These are phyloP conservation scores for Kwoniella newhampshirensis DNA, from an alignment of 768 basidiomycete genomes.

Conservation along the genomic window DNA sequence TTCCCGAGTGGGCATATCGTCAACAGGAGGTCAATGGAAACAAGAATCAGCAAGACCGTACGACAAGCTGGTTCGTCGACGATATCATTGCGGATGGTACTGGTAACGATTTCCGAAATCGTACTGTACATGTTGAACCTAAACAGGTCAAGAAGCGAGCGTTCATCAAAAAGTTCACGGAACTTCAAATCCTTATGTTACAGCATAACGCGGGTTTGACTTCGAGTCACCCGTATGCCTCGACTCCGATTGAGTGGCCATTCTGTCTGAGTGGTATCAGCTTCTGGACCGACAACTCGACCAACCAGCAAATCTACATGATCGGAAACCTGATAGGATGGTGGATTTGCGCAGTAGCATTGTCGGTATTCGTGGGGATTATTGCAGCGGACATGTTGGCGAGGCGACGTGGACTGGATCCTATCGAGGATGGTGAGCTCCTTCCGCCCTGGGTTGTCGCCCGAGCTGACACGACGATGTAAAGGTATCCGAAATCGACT, in stretches of 20 bases:
- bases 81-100: slow-evolving; percentile 71
- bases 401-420: slow-evolving; percentile 75
- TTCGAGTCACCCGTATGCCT: slow-evolving; percentile 96
- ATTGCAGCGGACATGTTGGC: slow-evolving; percentile 86
- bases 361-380: slow-evolving; percentile 86
- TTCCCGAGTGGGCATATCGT: slow-evolving; percentile 96
- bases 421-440: slow-evolving; percentile 80
- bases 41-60: slow-evolving; percentile 79
- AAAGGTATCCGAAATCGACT: slow-evolving; percentile 87
- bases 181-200: slow-evolving; percentile 91
- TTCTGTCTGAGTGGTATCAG: slow-evolving; percentile 94
- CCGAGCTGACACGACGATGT: slow-evolving; percentile 10
- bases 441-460: background rate
- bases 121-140: slow-evolving; percentile 58
- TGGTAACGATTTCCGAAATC: slow-evolving; percentile 61
- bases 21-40: slow-evolving; percentile 98
- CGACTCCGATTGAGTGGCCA: slow-evolving; percentile 95
- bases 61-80: slow-evolving; percentile 84
- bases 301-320: slow-evolving; percentile 89
- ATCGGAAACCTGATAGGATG: slow-evolving; percentile 92
- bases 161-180: slow-evolving; percentile 92
- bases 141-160: slow-evolving; percentile 78
- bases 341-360: slow-evolving; percentile 85
- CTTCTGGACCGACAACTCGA: slow-evolving; percentile 86
- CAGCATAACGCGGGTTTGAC: slow-evolving; percentile 99